Conservation (phyloP, 106 monocot genomes). For the Apostasia ramifera region DNA sequence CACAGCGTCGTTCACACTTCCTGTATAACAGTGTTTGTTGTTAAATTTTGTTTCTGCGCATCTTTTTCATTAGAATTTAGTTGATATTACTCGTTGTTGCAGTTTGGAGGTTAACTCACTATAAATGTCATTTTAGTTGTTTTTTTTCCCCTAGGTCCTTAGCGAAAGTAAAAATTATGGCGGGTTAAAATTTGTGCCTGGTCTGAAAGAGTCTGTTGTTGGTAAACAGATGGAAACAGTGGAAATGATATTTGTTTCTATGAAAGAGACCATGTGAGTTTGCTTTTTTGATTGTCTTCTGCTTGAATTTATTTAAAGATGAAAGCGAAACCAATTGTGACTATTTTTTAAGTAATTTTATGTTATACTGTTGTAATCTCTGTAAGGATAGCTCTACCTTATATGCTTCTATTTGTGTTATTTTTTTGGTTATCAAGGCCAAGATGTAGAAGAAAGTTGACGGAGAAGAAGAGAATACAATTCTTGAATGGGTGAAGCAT, state of each 20-base stretch:
- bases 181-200: slow-evolving; percentile 31
- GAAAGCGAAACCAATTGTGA: neutral
- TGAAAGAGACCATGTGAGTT: slow-evolving; percentile 63
- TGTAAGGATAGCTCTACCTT: neutral
- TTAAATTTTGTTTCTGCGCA: neutral
- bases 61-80: neutral
- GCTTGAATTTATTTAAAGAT: neutral
- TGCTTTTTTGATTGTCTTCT: neutral
- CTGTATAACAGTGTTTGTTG: neutral
- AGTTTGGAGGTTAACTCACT: neutral
- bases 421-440: neutral
- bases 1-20: no score
- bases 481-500: no score
- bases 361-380: neutral
- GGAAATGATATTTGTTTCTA: slow-evolving; percentile 39
- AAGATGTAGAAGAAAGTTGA: no score
- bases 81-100: neutral
- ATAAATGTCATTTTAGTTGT: neutral
- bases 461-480: no score
- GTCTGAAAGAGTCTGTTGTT: slow-evolving; percentile 43
- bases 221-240: slow-evolving; percentile 65
- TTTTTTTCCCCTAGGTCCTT: slow-evolving; percentile 34
- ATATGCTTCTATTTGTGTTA: neutral
- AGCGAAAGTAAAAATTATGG: slow-evolving; percentile 63
- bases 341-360: neutral